Conservation (phyloP, 1,284 basidiomycete genomes). For the Gomphus bonarii region DNA sequence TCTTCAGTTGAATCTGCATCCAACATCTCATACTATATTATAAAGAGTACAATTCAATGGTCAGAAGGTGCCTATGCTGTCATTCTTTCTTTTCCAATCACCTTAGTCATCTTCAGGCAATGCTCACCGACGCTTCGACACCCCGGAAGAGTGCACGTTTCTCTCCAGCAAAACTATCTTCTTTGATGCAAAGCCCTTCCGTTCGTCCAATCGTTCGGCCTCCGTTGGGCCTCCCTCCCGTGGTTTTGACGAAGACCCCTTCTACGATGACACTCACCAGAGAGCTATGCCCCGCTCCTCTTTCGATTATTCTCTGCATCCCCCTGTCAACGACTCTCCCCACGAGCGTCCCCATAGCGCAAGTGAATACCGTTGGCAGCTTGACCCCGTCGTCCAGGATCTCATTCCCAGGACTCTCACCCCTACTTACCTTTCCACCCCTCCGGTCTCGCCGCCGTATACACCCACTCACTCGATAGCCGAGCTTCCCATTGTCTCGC, state of each 20-base stretch:
- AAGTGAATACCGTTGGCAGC: slow-evolving; percentile 25
- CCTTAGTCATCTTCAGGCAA: slow-evolving; percentile 27
- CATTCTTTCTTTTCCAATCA: neutral
- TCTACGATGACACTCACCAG: slow-evolving; percentile 17
- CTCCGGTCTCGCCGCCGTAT: slow-evolving; percentile 25
- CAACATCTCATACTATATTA: slow-evolving; percentile 18
- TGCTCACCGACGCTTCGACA: slow-evolving; percentile 65
- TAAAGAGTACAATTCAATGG: slow-evolving; percentile 44
- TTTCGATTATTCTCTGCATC: slow-evolving; percentile 10
- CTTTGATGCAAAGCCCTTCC: slow-evolving; percentile 43
- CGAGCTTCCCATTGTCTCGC: slow-evolving; percentile 10
- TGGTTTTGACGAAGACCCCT: slow-evolving; percentile 29
- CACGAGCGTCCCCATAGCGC: slow-evolving; percentile 22
- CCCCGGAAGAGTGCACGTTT: slow-evolving; percentile 72
- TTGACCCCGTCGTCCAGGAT: slow-evolving; percentile 20
- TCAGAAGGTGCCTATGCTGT: slow-evolving; percentile 58
- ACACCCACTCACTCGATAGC: slow-evolving; percentile 12
- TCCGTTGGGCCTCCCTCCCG: slow-evolving; percentile 72
- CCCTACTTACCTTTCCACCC: slow-evolving; percentile 25
- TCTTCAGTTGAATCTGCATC: neutral
- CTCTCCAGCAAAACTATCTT: slow-evolving; percentile 66
- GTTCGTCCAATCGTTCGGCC: slow-evolving; percentile 40
- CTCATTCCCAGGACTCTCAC: slow-evolving; percentile 18
- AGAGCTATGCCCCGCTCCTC: neutral
- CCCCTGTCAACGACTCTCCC: slow-evolving; percentile 8